A percentile compares a stretch with the other conserved stretches of the same genome.
phyloP scores from a whole-genome alignment of 179 eudicot genomes.

The Monotropa hypopitys region DNA sequence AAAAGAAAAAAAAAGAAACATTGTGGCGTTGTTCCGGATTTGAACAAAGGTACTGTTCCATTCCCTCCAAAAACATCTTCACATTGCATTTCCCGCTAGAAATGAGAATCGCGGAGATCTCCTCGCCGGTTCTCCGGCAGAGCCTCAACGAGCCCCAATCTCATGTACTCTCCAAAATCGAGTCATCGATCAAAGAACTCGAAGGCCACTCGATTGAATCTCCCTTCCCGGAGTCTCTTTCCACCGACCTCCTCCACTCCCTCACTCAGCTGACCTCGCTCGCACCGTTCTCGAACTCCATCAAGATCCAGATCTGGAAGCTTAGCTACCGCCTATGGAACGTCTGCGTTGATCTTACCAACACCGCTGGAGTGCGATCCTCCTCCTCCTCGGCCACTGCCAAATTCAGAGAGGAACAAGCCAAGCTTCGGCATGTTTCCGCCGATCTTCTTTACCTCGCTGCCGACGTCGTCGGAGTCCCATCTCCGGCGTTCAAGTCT shows the following conservation, averaged over 20 bases:
- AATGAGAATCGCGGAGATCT: conserved; percentile 66
- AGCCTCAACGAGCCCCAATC: conserved; percentile 25
- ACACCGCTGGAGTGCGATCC: conserved; percentile 22
- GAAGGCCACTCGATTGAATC: conserved; percentile 36
- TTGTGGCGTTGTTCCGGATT: too few relatives aligned
- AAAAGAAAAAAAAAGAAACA: too few relatives aligned
- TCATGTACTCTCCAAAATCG: conserved; percentile 30
- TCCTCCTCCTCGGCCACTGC: conserved; percentile 7
- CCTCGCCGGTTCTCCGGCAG: conserved; percentile 52
- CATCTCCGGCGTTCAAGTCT: conserved; percentile 49
- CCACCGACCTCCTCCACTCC: conserved; percentile 30
- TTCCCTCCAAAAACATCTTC: not conserved
- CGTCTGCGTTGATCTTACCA: conserved; percentile 60
- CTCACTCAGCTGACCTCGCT: conserved; percentile 38
- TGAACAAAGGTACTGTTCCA: not conserved
- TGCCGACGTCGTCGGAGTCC: conserved; percentile 50
- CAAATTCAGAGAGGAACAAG: conserved; percentile 27
- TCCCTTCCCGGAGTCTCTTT: conserved; percentile 30
- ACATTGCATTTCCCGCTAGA: not conserved
- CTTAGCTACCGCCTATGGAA: conserved; percentile 84
- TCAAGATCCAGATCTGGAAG: conserved; percentile 70
- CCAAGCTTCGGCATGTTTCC: conserved; percentile 45
- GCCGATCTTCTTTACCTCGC: conserved; percentile 53
- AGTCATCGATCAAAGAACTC: conserved; percentile 35
- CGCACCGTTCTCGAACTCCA: conserved; percentile 48